A percentile compares a stretch with the other conserved stretches of the same genome.
phyloP scores from a whole-genome alignment of 1,284 basidiomycete species.

The Sanghuangporus baumii region DNA sequence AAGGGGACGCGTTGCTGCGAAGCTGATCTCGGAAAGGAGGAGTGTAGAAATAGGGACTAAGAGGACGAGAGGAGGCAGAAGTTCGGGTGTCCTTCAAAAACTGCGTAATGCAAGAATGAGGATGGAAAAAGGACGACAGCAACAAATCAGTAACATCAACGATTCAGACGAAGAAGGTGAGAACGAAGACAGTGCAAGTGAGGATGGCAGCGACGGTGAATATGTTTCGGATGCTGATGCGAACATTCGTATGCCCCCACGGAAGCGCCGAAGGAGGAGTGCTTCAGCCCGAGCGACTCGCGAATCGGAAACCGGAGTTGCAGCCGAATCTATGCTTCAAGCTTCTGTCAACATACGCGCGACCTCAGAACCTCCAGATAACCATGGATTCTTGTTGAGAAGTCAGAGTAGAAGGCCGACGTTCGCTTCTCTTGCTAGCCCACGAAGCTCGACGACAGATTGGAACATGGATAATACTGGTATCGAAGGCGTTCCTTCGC shows the following conservation, averaged over 20 bases:
- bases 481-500: background rate
- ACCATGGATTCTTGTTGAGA: slow-evolving; percentile 6
- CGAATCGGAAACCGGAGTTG: background rate
- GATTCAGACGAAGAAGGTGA: background rate
- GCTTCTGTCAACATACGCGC: background rate
- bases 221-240: background rate
- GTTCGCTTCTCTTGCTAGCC: slow-evolving; percentile 19
- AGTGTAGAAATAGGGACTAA: background rate
- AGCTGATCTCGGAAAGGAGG: background rate
- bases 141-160: background rate
- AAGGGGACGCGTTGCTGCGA: background rate
- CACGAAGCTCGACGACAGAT: slow-evolving; percentile 15
- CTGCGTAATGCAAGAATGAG: background rate
- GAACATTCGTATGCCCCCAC: background rate
- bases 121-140: background rate
- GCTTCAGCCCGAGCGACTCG: background rate
- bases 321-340: background rate
- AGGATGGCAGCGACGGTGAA: background rate
- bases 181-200: background rate
- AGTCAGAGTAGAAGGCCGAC: slow-evolving; percentile 20
- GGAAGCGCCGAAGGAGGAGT: background rate
- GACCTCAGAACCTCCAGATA: background rate
- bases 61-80: background rate
- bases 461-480: slow-evolving; percentile 14
- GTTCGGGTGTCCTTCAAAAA: background rate